These are phyloP conservation scores for Ceratocystis cubensis DNA, from an alignment of 2,329 filamentous ascomycete species.

Conservation along the genomic window DNA sequence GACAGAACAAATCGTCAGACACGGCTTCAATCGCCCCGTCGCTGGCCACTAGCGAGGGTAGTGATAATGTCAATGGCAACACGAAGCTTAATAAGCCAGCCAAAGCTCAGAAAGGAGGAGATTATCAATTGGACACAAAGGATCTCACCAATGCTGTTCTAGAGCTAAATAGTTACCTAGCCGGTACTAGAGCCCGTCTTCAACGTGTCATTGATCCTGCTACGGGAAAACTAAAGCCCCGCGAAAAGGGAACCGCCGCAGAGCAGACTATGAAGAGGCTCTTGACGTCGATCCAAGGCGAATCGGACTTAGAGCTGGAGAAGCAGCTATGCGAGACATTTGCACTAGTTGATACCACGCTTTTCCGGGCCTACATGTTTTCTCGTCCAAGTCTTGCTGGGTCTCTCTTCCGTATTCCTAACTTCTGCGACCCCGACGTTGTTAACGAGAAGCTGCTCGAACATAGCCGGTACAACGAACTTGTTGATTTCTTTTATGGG, in stretches of 20 bases:
- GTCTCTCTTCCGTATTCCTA: slow-evolving; percentile 85
- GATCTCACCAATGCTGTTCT: slow-evolving; percentile 71
- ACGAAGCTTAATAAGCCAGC: slow-evolving; percentile 24
- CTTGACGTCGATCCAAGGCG: slow-evolving; percentile 37
- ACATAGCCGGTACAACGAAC: slow-evolving; percentile 75
- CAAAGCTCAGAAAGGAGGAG: slow-evolving; percentile 35
- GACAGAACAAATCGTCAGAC: slow-evolving; percentile 22
- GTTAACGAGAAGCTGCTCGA: slow-evolving; percentile 88
- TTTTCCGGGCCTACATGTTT: slow-evolving; percentile 94
- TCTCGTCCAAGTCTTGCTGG: slow-evolving; percentile 72
- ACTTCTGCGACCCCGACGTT: slow-evolving; percentile 92
- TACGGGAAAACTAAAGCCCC: slow-evolving; percentile 48
- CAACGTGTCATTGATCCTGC: slow-evolving; percentile 50
- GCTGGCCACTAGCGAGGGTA: slow-evolving; percentile 38
- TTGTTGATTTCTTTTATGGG: slow-evolving; percentile 95
- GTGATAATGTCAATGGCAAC: slow-evolving; percentile 42
- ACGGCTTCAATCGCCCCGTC: slow-evolving; percentile 28
- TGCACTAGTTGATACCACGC: slow-evolving; percentile 76
- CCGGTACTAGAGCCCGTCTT: slow-evolving; percentile 61
- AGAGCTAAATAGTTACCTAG: slow-evolving; percentile 77
- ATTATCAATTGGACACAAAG: slow-evolving; percentile 57
- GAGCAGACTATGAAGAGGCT: slow-evolving; percentile 39
- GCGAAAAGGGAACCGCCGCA: slow-evolving; percentile 34
- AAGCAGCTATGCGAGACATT: slow-evolving; percentile 63
- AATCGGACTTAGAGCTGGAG: slow-evolving; percentile 51